Evolutionary conservation across 2,329 filamentous ascomycete genomes (phyloP).

Genomic region (Fusarium penzigii): DNA sequence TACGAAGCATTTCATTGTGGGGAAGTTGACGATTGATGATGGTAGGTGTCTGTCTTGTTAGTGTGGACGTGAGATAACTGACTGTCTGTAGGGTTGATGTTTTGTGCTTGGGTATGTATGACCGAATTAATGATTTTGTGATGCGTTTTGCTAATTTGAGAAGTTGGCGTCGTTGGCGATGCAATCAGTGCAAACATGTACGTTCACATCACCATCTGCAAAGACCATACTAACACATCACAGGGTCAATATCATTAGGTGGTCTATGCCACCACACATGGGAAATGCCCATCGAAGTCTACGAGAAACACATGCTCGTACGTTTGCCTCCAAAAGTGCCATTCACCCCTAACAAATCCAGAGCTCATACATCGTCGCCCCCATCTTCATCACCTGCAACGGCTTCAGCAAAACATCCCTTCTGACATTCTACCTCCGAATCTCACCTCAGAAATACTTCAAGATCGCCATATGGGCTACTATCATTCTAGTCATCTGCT

Average conservation of each 20-base stretch:
- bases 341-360: not conserved
- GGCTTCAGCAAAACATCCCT: constrained; percentile 39
- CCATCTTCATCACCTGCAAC: constrained; percentile 35
- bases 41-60: constrained; percentile 1
- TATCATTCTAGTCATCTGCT: constrained; percentile 30
- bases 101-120: constrained; percentile 17
- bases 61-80: not conserved
- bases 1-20: constrained; percentile 26
- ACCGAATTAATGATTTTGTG: not conserved
- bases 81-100: constrained; percentile 9
- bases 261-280: constrained; percentile 29
- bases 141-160: not conserved
- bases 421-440: constrained; percentile 36
- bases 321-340: not conserved
- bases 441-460: constrained; percentile 35
- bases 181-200: constrained; percentile 28
- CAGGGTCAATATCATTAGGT: constrained; percentile 28
- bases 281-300: constrained; percentile 27
- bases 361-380: constrained; percentile 29
- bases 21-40: constrained; percentile 17
- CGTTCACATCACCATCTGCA: not conserved
- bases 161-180: constrained; percentile 23
- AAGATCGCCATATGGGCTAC: constrained; percentile 27
- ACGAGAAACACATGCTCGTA: constrained; percentile 23
- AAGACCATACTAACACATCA: too few species aligned